phyloP scores from a whole-genome alignment of 345 rosid genomes.

The Lumnitzera racemosa region DNA sequence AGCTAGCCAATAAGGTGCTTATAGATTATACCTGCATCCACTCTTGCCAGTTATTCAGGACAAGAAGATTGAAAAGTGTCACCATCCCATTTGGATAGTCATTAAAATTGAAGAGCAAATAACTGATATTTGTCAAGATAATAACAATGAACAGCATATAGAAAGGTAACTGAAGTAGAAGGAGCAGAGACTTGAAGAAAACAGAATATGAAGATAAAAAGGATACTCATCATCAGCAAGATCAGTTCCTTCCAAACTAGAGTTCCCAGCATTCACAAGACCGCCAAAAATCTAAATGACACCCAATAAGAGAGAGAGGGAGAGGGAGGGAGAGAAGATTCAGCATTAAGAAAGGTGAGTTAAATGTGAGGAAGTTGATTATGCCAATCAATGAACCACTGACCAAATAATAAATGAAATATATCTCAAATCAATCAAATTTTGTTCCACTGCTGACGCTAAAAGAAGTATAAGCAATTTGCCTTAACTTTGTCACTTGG shows the following conservation, averaged over 20 bases:
- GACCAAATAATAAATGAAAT: too few relatives aligned
- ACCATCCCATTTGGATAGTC: conserved; percentile 99
- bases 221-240: conserved; percentile 84
- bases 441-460: too few relatives aligned
- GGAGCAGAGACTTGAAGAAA: neutral
- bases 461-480: too few relatives aligned
- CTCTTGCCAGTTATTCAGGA: conserved; percentile 83
- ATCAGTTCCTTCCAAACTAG: conserved; percentile 47
- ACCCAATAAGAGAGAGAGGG: too few relatives aligned
- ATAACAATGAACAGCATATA: conserved; percentile 5
- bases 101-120: conserved; percentile 79
- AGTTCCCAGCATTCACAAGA: conserved; percentile 82
- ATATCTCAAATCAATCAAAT: too few relatives aligned
- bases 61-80: conserved; percentile 87
- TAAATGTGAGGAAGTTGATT: too few relatives aligned
- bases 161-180: neutral
- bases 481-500: too few relatives aligned
- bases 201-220: conserved; percentile 15
- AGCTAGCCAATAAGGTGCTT: too few relatives aligned
- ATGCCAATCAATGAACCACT: too few relatives aligned
- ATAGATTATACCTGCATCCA: conserved; percentile 78
- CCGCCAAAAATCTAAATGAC: conserved; percentile 74
- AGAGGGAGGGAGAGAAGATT: too few relatives aligned
- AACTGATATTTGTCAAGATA: conserved; percentile 59
- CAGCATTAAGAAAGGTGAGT: too few relatives aligned